phyloP scores from a whole-genome alignment of 2,329 filamentous ascomycete species.

The Clathrospora elynae region DNA sequence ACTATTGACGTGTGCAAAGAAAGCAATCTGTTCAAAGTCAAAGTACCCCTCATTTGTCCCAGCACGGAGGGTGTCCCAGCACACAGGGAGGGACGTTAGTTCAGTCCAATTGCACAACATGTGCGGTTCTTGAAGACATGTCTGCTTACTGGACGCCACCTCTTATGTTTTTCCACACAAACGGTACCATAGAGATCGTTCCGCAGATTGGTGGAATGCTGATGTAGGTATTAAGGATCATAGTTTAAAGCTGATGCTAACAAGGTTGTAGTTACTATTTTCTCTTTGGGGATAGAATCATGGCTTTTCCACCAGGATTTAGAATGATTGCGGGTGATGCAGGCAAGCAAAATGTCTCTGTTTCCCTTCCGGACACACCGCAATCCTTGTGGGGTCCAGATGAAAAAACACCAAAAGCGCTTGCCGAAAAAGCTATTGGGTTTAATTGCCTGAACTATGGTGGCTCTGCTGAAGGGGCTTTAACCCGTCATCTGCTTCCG shows the following conservation, averaged over 20 bases:
- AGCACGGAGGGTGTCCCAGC: constrained; percentile 8
- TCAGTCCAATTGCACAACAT: constrained; percentile 75
- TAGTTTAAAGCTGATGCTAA: constrained; percentile 15
- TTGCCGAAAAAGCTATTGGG: constrained; percentile 20
- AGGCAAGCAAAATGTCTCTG: constrained; percentile 68
- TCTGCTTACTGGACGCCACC: constrained; percentile 85
- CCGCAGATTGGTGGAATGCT: constrained; percentile 81
- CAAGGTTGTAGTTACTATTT: constrained; percentile 72
- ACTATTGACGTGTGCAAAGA: background rate
- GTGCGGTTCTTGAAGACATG: constrained; percentile 77
- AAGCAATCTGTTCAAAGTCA: constrained; percentile 5
- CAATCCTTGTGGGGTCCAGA: constrained; percentile 10
- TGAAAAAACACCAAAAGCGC: constrained; percentile 14
- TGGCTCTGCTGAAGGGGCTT: constrained; percentile 7
- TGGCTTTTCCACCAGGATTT: constrained; percentile 77
- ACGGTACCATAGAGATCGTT: constrained; percentile 71
- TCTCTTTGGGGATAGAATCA: constrained; percentile 66
- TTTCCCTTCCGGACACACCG: constrained; percentile 1
- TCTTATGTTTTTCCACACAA: constrained; percentile 75
- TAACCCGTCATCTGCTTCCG: constrained; percentile 11
- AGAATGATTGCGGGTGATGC: constrained; percentile 81
- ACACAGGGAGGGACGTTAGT: constrained; percentile 51
- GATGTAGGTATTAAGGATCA: constrained; percentile 63
- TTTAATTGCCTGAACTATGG: constrained; percentile 23
- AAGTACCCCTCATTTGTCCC: constrained; percentile 9